A percentile compares a stretch with the other conserved stretches of the same genome.
Evolutionary conservation across 192 early-diverging fungal species (phyloP).

Genomic region (Gorgonomyces haynaldii): DNA sequence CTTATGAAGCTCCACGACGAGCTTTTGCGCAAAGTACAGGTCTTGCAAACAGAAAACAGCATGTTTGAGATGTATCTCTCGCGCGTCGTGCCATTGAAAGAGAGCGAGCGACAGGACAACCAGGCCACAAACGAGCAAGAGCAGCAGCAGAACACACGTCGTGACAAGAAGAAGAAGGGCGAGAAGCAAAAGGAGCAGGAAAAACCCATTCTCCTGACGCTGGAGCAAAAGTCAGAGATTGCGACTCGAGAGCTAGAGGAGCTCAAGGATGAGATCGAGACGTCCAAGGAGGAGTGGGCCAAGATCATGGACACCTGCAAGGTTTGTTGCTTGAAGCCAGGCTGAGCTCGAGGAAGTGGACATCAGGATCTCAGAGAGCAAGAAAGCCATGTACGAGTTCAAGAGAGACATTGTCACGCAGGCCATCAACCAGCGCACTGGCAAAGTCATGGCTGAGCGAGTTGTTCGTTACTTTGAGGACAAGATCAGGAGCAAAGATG

Average conservation of each 20-base stretch:
- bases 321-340: conserved; percentile 9
- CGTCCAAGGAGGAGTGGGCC: conserved; percentile 48
- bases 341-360: conserved; percentile 54
- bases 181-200: conserved; percentile 34
- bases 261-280: conserved; percentile 47
- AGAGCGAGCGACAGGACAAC: not conserved
- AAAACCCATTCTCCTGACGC: conserved; percentile 32
- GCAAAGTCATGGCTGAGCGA: conserved; percentile 44
- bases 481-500: conserved; percentile 44
- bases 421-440: conserved; percentile 36
- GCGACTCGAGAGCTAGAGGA: conserved; percentile 50
- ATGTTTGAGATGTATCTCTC: conserved; percentile 39
- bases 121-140: not conserved
- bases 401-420: conserved; percentile 39
- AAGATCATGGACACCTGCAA: conserved; percentile 46
- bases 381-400: conserved; percentile 50
- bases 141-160: not conserved
- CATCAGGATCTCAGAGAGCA: conserved; percentile 37
- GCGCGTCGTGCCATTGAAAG: conserved; percentile 27
- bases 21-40: conserved; percentile 22
- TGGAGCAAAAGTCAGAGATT: conserved; percentile 50
- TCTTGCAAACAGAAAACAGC: conserved; percentile 36
- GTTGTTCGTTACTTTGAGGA: conserved; percentile 49
- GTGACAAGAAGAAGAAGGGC: conserved; percentile 35
- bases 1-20: conserved; percentile 31